phyloP scores from a whole-genome alignment of 2,329 filamentous ascomycete species.

The Colletotrichum horii region DNA sequence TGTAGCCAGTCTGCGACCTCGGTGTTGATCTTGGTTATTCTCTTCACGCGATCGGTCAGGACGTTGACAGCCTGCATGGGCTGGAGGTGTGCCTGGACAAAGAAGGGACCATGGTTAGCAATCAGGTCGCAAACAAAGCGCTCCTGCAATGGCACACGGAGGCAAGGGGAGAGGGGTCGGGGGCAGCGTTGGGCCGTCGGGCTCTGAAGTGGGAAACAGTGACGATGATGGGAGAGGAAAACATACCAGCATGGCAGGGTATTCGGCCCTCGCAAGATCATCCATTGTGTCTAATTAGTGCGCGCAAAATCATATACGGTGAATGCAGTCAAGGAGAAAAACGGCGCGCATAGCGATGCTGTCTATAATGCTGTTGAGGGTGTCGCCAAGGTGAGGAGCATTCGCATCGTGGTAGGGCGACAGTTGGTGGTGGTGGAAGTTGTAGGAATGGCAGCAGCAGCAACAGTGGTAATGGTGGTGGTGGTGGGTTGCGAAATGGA shows the following conservation, averaged over 20 bases:
- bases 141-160: not conserved
- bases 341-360: slow-evolving; percentile 25
- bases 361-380: slow-evolving; percentile 18
- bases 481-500: slow-evolving; percentile 1
- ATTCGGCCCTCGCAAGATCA: slow-evolving; percentile 83
- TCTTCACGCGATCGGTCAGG: slow-evolving; percentile 85
- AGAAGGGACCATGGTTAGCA: slow-evolving; percentile 18
- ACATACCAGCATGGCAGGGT: slow-evolving; percentile 88
- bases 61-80: slow-evolving; percentile 82
- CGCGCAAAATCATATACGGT: slow-evolving; percentile 20
- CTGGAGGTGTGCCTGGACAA: slow-evolving; percentile 75
- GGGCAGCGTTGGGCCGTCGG: slow-evolving; percentile 5
- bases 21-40: slow-evolving; percentile 83
- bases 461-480: not conserved
- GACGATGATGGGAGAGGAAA: not conserved
- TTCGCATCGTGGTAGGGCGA: slow-evolving; percentile 16
- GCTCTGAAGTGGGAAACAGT: not conserved
- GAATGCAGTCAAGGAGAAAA: slow-evolving; percentile 17
- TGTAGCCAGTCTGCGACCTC: slow-evolving; percentile 97
- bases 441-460: not conserved
- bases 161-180: not conserved
- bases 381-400: slow-evolving; percentile 21
- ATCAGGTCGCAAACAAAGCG: slow-evolving; percentile 18
- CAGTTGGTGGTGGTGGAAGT: not conserved
- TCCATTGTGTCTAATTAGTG: slow-evolving; percentile 59